phyloP scores from a whole-genome alignment of 1,284 basidiomycete species.

The Phenoliferia sp. region DNA sequence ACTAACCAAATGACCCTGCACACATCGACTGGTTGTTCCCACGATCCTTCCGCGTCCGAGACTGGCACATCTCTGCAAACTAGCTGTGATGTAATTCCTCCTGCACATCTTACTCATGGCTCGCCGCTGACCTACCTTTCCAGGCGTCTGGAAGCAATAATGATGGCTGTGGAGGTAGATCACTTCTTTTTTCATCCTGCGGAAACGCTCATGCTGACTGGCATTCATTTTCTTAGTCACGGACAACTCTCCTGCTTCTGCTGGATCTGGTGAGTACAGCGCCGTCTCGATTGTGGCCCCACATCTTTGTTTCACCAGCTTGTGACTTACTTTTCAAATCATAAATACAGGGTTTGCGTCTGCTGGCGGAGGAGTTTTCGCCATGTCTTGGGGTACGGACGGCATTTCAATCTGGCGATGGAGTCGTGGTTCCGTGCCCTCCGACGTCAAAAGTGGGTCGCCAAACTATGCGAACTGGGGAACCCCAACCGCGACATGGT shows the following conservation, averaged over 20 bases:
- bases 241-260: not conserved
- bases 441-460: not conserved
- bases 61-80: not conserved
- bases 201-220: too few relatives aligned
- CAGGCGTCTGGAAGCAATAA: not conserved
- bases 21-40: not conserved
- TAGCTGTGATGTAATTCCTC: not conserved
- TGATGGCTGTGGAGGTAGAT: not conserved
- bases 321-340: not conserved
- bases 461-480: not conserved
- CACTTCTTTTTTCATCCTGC: too few relatives aligned
- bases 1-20: not conserved
- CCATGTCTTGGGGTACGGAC: not conserved
- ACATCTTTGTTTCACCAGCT: not conserved
- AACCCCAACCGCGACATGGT: not conserved
- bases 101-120: not conserved
- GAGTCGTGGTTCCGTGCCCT: not conserved
- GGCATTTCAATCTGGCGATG: not conserved
- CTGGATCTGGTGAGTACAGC: too few relatives aligned
- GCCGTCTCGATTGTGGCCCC: too few relatives aligned
- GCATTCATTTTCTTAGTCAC: too few relatives aligned
- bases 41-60: not conserved
- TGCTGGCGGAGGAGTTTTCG: not conserved
- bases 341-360: not conserved
- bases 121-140: not conserved